A percentile compares a stretch with the other conserved stretches of the same genome.
Conservation (phyloP, 441 rosid species). For the Isatis lusitanica region DNA sequence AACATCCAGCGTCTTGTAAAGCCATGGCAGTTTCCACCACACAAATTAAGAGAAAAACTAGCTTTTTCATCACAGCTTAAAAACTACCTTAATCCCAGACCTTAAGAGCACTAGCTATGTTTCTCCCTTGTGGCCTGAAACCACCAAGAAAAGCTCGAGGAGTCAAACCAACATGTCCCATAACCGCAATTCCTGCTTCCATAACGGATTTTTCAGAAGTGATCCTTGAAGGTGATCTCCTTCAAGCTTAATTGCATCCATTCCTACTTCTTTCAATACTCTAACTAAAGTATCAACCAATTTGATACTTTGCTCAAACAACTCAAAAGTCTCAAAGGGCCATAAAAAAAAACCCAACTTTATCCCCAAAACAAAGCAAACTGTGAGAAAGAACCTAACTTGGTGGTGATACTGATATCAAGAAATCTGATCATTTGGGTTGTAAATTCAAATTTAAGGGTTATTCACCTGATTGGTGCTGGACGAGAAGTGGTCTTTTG, state of each 20-base stretch:
- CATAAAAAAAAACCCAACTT: no score
- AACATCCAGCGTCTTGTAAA: slow-evolving; percentile 87
- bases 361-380: no score
- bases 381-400: no score
- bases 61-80: not conserved
- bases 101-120: slow-evolving; percentile 74
- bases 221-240: slow-evolving; percentile 77
- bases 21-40: slow-evolving; percentile 79
- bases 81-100: slow-evolving; percentile 35
- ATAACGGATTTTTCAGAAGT: slow-evolving; percentile 80
- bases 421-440: no score
- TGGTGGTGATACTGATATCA: no score
- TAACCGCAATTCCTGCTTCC: slow-evolving; percentile 91
- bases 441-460: no score
- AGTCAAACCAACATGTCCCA: slow-evolving; percentile 94
- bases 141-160: slow-evolving; percentile 97
- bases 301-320: no score
- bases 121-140: slow-evolving; percentile 88
- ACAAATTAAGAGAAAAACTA: not conserved
- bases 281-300: no score
- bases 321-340: no score
- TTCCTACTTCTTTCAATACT: slow-evolving; percentile 78
- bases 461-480: no score
- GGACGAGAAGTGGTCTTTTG: no score
- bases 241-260: slow-evolving; percentile 93